Base-by-base conservation (phyloP, 2,329 filamentous ascomycete species). In the Colletotrichum somersetense region DNA sequence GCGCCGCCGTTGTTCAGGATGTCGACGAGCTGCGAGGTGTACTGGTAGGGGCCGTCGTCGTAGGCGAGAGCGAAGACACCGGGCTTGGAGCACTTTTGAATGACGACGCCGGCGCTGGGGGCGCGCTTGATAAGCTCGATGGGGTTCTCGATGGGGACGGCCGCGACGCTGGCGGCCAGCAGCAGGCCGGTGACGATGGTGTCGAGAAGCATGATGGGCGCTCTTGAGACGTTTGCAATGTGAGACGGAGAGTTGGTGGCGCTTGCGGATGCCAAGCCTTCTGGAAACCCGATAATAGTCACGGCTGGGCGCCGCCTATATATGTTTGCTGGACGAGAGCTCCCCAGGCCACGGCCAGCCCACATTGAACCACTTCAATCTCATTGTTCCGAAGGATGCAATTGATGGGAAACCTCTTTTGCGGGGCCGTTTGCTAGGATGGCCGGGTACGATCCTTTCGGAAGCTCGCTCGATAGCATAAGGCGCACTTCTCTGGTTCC, bases 41-140 rank as follows among this genome's bases (percentile, higher is more conserved):
- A 88, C 66, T 81, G 77, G 71, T 85, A 86, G 1, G 87, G 87
- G 0, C 86, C 86, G 65, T 89, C 87, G 66, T 89, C 87, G 72
- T 86, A 88, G 1, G 86, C 86, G n/a, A 88, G 81, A 0, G 86
- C 85, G 3, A 89, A 77, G 52, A 84, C 80, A 16, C 83, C 83
- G 0, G 85, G 81, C 68, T 80, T 81, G 67, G 77, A 77, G 78
- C 85, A 87, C 73, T 83, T 81, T 11, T 81, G 83, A 73, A 86
- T 85, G 46, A 87, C 83, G 33, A 81, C 79, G 18, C 85, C 85
- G 1, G 82, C 77, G 14, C 77, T 80, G 42, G 83, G 80, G 2
- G 81, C 80, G 8, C 83, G 81, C 67, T 82, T 83, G 73, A 86
- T 79, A 66, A 83, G 74, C 44, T 83, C 79, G 50, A 85, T 72